Conservation (phyloP, 495 filamentous ascomycete genomes). For the Evansstolkia leycettana region DNA sequence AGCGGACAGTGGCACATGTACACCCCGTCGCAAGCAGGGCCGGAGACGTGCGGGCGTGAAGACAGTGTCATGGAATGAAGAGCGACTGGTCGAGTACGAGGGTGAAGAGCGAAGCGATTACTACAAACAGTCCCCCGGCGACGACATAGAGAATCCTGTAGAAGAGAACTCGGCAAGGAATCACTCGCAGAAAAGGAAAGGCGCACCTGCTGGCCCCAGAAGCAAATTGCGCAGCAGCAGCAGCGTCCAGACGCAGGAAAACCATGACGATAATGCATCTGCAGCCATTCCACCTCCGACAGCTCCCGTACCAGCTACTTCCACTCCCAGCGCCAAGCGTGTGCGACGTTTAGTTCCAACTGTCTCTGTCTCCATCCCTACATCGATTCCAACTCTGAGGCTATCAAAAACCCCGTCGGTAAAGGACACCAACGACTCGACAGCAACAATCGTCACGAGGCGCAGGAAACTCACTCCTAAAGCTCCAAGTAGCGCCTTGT, state of each 20-base stretch:
- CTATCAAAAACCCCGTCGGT: too few species aligned
- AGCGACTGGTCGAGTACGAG: slow-evolving; percentile 25
- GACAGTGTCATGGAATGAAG: slow-evolving; percentile 32
- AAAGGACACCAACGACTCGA: too few species aligned
- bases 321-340: slow-evolving; percentile 22
- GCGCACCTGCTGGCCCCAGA: slow-evolving; percentile 12
- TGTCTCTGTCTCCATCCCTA: slow-evolving; percentile 3
- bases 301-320: slow-evolving; percentile 16
- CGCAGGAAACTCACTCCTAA: slow-evolving; percentile 31
- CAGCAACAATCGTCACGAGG: slow-evolving; percentile 8
- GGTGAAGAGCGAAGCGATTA: slow-evolving; percentile 6
- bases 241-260: slow-evolving; percentile 5
- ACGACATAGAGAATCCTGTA: slow-evolving; percentile 7
- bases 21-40: neutral
- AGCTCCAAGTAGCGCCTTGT: slow-evolving; percentile 17
- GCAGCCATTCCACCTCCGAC: slow-evolving; percentile 7
- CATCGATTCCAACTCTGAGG: too few species aligned
- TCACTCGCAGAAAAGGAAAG: slow-evolving; percentile 13
- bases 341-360: slow-evolving; percentile 24
- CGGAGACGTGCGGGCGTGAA: slow-evolving; percentile 7
- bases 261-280: slow-evolving; percentile 3
- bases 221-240: slow-evolving; percentile 11
- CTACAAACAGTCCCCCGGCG: slow-evolving; percentile 7
- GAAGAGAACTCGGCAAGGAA: slow-evolving; percentile 5
- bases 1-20: neutral